Conservation (phyloP, 345 rosid species). For the Gossypium rotundifolium region DNA sequence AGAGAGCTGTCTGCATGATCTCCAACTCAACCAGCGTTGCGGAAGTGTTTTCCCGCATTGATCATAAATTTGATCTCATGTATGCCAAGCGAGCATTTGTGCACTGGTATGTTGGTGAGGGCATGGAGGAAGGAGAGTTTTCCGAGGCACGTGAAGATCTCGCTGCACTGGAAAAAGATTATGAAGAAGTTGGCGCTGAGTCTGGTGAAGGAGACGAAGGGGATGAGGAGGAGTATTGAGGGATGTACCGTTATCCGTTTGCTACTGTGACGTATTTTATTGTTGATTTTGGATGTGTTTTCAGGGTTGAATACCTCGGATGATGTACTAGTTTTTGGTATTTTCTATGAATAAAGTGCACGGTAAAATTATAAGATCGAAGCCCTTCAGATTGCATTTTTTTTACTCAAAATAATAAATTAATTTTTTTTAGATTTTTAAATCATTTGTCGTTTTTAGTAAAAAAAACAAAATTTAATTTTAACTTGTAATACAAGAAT, state of each 20-base stretch:
- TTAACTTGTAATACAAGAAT: no score
- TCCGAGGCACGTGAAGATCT: slow-evolving; percentile 57
- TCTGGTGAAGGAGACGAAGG: slow-evolving; percentile 46
- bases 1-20: slow-evolving; percentile 60
- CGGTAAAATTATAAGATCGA: no score
- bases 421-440: no score
- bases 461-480: no score
- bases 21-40: slow-evolving; percentile 58
- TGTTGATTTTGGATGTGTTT: neutral
- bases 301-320: neutral
- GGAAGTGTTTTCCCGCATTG: slow-evolving; percentile 50
- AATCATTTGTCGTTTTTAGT: no score
- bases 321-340: neutral
- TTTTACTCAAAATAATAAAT: no score
- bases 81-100: slow-evolving; percentile 54
- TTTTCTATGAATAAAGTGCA: neutral
- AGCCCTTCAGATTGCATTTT: no score
- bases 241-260: no score
- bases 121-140: slow-evolving; percentile 68
- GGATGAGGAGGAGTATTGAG: slow-evolving; percentile 43
- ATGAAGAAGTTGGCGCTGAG: slow-evolving; percentile 56
- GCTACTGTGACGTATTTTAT: neutral
- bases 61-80: slow-evolving; percentile 58
- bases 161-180: slow-evolving; percentile 48
- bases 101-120: slow-evolving; percentile 67